A percentile compares a stretch with the other conserved stretches of the same genome.
These are phyloP conservation scores for Tylopilus balloui DNA, from an alignment of 768 basidiomycete genomes.

Conservation along the genomic window DNA sequence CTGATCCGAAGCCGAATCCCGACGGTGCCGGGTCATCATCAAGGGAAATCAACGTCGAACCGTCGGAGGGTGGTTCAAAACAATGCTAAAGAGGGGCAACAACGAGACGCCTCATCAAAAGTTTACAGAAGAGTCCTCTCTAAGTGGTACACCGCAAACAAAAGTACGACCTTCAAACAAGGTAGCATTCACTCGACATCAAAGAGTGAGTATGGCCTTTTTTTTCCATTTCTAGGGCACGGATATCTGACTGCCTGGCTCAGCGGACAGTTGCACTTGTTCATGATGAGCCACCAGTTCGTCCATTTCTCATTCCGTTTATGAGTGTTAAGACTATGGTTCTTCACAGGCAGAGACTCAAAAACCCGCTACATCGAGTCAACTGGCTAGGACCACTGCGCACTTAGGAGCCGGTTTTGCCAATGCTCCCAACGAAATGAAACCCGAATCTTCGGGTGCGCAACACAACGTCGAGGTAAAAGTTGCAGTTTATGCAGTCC, in stretches of 20 bases:
- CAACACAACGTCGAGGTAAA: neutral
- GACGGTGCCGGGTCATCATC: neutral
- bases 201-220: neutral
- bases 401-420: neutral
- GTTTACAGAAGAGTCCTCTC: neutral
- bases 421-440: neutral
- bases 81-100: neutral
- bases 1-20: neutral
- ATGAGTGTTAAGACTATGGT: neutral
- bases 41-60: neutral
- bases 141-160: neutral
- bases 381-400: neutral
- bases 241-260: neutral
- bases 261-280: neutral
- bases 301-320: neutral
- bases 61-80: neutral
- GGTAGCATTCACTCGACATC: neutral
- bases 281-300: neutral
- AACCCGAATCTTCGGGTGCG: neutral
- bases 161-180: neutral
- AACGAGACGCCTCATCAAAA: too few relatives aligned
- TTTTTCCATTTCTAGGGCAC: neutral
- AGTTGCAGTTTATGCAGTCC: neutral
- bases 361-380: neutral
- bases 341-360: too few relatives aligned